Conservation (phyloP, 257 asterid genomes). For the Primulina eburnea region DNA sequence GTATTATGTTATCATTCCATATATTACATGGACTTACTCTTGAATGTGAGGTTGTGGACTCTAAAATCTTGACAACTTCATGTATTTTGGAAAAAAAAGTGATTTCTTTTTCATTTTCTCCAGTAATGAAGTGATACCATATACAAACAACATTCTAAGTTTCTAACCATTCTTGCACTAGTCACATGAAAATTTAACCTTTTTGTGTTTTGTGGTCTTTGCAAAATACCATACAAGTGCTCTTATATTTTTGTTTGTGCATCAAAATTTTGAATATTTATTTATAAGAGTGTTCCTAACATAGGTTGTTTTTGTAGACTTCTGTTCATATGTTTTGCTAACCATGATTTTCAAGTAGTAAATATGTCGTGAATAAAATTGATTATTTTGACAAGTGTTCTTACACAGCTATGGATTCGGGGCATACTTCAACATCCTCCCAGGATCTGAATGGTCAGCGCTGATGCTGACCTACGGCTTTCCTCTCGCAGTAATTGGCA, state of each 20-base stretch:
- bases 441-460: constrained; percentile 99
- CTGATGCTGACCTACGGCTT: constrained; percentile 94
- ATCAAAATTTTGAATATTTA: not conserved
- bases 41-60: not conserved
- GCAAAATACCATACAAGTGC: constrained; percentile 2
- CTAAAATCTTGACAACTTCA: not conserved
- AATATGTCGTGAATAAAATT: constrained; percentile 1
- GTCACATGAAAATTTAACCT: not conserved
- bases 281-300: not conserved
- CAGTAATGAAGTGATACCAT: not conserved
- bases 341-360: constrained; percentile 1
- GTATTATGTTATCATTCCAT: too few relatives aligned
- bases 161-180: not conserved
- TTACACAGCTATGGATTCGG: constrained; percentile 84
- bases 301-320: not conserved
- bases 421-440: constrained; percentile 92
- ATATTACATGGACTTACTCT: not conserved
- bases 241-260: constrained; percentile 1
- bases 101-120: not conserved
- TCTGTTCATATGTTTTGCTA: not conserved
- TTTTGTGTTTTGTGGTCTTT: not conserved
- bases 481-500: constrained; percentile 96
- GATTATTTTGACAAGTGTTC: constrained; percentile 20
- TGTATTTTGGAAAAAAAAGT: too few relatives aligned
- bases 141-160: not conserved